phyloP scores from a whole-genome alignment of 441 rosid genomes.

The Viola pubescens region DNA sequence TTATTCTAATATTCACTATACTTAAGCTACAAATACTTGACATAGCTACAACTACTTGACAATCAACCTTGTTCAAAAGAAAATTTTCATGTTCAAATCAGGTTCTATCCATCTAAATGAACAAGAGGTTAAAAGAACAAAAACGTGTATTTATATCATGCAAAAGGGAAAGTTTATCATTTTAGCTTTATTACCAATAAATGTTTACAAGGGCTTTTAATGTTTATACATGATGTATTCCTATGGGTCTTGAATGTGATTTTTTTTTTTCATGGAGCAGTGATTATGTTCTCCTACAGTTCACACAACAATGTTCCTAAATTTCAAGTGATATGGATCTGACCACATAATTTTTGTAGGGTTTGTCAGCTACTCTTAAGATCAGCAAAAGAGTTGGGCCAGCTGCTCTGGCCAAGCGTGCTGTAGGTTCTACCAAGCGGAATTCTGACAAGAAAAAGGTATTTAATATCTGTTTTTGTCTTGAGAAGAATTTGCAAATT shows the following conservation, averaged over 20 bases:
- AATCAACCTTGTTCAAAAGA: no score
- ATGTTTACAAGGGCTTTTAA: background rate
- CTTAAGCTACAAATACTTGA: no score
- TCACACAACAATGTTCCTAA: background rate
- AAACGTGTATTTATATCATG: no score
- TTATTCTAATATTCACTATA: no score
- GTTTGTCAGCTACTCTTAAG: constrained; percentile 31
- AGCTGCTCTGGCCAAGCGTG: constrained; percentile 34
- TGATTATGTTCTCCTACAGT: background rate
- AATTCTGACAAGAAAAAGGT: constrained; percentile 60
- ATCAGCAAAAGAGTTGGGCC: constrained; percentile 42
- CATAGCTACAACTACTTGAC: no score
- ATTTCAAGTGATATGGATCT: constrained; percentile 5
- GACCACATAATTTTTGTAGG: constrained; percentile 31
- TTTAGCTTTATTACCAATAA: background rate
- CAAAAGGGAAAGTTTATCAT: background rate
- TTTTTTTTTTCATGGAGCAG: background rate
- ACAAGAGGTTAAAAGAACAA: no score
- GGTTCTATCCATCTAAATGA: background rate
- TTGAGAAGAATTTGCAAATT: no score
- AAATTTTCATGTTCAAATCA: background rate
- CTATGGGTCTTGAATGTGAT: background rate
- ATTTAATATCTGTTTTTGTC: background rate
- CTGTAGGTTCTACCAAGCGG: constrained; percentile 34
- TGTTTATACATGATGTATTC: background rate